phyloP scores from a whole-genome alignment of 106 monocot species.

The Dioscorea zingiberensis region DNA sequence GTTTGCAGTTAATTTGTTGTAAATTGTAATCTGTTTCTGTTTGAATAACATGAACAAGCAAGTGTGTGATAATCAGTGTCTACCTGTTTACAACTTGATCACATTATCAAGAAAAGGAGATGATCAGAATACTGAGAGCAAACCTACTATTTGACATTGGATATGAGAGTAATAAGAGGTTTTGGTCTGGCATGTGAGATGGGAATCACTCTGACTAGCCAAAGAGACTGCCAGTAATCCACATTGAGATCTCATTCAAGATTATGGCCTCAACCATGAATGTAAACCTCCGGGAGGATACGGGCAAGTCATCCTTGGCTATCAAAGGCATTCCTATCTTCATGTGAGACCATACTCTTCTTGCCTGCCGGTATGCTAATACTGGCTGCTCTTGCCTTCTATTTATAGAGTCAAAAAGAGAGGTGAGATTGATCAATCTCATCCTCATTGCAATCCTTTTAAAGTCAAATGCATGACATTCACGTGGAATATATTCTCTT shows the following conservation, averaged over 20 bases:
- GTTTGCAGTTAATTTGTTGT: background rate
- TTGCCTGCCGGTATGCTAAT: background rate
- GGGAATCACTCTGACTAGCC: background rate
- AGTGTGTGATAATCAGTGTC: background rate
- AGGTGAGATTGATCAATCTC: no score
- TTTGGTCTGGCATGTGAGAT: background rate
- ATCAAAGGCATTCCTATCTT: background rate
- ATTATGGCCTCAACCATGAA: no score
- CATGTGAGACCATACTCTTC: background rate
- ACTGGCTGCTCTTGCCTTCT: background rate
- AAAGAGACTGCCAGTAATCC: background rate
- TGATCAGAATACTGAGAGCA: no score
- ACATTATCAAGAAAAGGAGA: no score
- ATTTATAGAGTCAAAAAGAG: background rate
- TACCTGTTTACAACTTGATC: background rate
- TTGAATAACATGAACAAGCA: background rate
- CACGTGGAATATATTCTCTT: background rate
- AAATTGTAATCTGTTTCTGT: no score
- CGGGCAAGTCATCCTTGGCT: slow-evolving; percentile 3
- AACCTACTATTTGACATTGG: no score
- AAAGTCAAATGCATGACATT: no score
- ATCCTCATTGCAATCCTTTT: background rate
- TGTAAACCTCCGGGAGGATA: background rate
- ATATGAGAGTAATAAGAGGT: no score
- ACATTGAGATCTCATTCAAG: background rate